These are phyloP conservation scores for Sporothrix inflata DNA, from an alignment of 2,329 filamentous ascomycete genomes.

Conservation along the genomic window DNA sequence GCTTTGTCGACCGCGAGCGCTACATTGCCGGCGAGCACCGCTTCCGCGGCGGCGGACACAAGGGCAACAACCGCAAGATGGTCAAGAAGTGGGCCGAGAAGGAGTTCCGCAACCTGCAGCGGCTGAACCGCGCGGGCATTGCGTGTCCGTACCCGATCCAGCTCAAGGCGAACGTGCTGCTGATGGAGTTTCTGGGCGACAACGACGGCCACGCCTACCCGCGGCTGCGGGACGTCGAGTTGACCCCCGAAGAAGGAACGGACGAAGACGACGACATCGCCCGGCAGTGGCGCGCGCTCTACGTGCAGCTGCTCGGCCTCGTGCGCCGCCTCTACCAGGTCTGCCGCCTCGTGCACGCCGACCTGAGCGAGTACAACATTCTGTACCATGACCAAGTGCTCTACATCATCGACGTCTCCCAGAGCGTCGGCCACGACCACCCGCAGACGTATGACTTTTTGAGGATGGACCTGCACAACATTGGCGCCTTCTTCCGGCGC, in stretches of 20 bases:
- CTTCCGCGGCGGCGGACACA: slow-evolving; percentile 89
- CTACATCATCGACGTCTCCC: slow-evolving; percentile 96
- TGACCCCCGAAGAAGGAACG: slow-evolving; percentile 64
- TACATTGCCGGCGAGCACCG: slow-evolving; percentile 95
- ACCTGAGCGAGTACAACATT: slow-evolving; percentile 97
- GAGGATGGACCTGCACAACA: slow-evolving; percentile 98
- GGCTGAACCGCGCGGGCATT: slow-evolving; percentile 82
- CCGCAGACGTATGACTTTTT: slow-evolving; percentile 90
- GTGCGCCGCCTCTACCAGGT: slow-evolving; percentile 94
- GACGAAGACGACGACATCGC: slow-evolving; percentile 44
- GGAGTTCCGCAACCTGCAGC: slow-evolving; percentile 89
- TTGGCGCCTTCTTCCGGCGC: slow-evolving; percentile 86
- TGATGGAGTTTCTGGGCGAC: slow-evolving; percentile 92
- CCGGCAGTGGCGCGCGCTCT: slow-evolving; percentile 74
- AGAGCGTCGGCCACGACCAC: slow-evolving; percentile 96
- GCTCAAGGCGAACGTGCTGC: slow-evolving; percentile 89
- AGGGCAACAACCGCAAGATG: slow-evolving; percentile 94
- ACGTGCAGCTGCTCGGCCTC: slow-evolving; percentile 80
- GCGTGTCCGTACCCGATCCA: slow-evolving; percentile 87
- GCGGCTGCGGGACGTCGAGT: slow-evolving; percentile 80
- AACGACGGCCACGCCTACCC: slow-evolving; percentile 86
- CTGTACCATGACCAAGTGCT: slow-evolving; percentile 82
- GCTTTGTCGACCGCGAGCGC: slow-evolving; percentile 96
- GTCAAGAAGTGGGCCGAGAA: slow-evolving; percentile 99
- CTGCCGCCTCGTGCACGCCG: slow-evolving; percentile 90